phyloP scores from a whole-genome alignment of 2,329 filamentous ascomycete species.

The Podosphaera fusca region DNA sequence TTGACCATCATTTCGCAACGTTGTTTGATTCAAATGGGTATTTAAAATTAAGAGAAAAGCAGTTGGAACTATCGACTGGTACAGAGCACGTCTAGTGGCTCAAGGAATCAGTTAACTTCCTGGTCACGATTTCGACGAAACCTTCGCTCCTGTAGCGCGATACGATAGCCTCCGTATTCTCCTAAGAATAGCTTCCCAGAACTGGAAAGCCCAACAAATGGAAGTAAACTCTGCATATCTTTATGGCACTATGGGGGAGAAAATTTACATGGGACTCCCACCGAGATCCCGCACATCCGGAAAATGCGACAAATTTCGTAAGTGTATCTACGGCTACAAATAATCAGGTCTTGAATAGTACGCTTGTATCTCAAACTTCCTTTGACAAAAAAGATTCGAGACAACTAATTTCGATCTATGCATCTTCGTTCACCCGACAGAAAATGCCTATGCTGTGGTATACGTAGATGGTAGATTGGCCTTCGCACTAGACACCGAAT shows the following conservation, averaged over 20 bases:
- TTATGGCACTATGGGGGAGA: not conserved
- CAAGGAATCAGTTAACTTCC: not conserved
- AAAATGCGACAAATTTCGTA: not conserved
- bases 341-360: too few species aligned
- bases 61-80: not conserved
- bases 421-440: too few species aligned
- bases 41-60: not conserved
- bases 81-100: not conserved
- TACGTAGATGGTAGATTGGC: not conserved
- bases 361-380: too few species aligned
- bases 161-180: not conserved
- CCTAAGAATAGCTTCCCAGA: not conserved
- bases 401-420: too few species aligned
- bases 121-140: too few species aligned
- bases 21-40: not conserved
- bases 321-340: not conserved
- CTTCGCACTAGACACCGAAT: not conserved
- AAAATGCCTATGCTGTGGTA: not conserved
- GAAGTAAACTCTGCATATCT: not conserved
- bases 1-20: not conserved
- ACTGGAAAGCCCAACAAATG: not conserved
- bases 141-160: too few species aligned
- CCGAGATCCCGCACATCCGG: not conserved
- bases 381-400: too few species aligned
- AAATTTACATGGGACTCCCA: not conserved